Evolutionary conservation across 495 filamentous ascomycete genomes (phyloP).

Genomic region (Podospora appendiculata): DNA sequence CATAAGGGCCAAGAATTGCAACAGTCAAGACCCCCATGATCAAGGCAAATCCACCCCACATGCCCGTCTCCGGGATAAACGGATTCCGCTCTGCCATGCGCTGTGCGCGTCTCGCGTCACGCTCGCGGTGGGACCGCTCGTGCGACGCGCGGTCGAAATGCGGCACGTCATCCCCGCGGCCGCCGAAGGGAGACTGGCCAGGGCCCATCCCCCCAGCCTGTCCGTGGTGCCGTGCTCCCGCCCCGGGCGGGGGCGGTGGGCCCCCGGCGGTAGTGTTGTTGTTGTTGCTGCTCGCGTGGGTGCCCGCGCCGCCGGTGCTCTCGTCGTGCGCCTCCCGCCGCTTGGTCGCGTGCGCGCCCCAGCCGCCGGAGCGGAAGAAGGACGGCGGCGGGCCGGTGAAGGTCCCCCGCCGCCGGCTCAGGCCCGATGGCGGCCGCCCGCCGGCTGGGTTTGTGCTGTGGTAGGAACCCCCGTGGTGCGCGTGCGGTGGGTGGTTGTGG

Average conservation of each 20-base stretch:
- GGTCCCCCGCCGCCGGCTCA: constrained; percentile 64
- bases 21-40: constrained; percentile 30
- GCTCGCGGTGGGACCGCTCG: neutral
- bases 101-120: constrained; percentile 7
- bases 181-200: constrained; percentile 30
- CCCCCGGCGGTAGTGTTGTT: neutral
- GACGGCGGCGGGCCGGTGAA: constrained; percentile 83
- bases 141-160: constrained; percentile 51
- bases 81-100: neutral
- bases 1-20: constrained; percentile 27
- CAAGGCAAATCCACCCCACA: constrained; percentile 24
- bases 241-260: neutral
- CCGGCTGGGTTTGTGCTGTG: constrained; percentile 50
- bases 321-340: constrained; percentile 36
- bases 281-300: neutral
- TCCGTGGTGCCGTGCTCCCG: neutral
- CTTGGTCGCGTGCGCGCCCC: constrained; percentile 47
- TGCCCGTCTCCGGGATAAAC: neutral
- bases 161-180: constrained; percentile 53
- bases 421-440: constrained; percentile 67
- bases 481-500: constrained; percentile 16
- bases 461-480: constrained; percentile 31
- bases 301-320: constrained; percentile 22
- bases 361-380: constrained; percentile 77
- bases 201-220: constrained; percentile 35